Evolutionary conservation across 108 stramenopile species (phyloP), one percentile per base, ranked within the genome.

Genomic region (Pseudonitzschia pungens): DNA sequence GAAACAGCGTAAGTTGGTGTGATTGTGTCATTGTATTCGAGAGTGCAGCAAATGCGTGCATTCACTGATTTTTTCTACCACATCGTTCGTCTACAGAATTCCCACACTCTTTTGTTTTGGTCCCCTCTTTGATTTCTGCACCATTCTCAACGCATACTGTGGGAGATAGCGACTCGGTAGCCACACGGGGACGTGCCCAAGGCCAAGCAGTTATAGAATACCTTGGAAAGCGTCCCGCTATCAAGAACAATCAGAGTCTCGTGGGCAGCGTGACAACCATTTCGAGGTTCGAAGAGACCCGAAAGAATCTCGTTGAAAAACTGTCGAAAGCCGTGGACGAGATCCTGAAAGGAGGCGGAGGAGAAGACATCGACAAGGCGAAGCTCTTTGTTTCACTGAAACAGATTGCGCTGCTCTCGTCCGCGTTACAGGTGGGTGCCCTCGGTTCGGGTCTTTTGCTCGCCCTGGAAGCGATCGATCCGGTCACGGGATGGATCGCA

Each of bases 141-240:
- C 21, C 53, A 24, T 54, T 54, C 53, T 54, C 36, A 54, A 54
- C 7, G 53, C 53, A 24, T 6, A 2, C 36, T 36, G 4, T 36
- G 3, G 45, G 18, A 18, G 21, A 24, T 41, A 76, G 80, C 24
- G 88, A 87, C 54, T 71, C 77, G n/a, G 72, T 92, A 14, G 77
- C 85, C 8, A 79, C 84, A 41, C 64, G 84, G 27, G 83, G 88
- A 54, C 67, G 86, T 68, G 87, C 79, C 32, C 92, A 93, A 70
- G 90, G 92, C 18, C 85, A 87, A 36, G 87, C 83, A 24, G 79
- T 88, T 0, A 77, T 89, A 42, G 89, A 91, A 67, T 91, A 90
- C 73, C 75, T 93, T 16, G 92, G 89, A 14, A 87, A 88, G 54
- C 77, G 89, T 27, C 88, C 90, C 4, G 67, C 82, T 8, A 71